A percentile compares a stretch with the other conserved stretches of the same genome.
phyloP scores from a whole-genome alignment of 1,284 basidiomycete species.

The Ceratobasidium sp. region DNA sequence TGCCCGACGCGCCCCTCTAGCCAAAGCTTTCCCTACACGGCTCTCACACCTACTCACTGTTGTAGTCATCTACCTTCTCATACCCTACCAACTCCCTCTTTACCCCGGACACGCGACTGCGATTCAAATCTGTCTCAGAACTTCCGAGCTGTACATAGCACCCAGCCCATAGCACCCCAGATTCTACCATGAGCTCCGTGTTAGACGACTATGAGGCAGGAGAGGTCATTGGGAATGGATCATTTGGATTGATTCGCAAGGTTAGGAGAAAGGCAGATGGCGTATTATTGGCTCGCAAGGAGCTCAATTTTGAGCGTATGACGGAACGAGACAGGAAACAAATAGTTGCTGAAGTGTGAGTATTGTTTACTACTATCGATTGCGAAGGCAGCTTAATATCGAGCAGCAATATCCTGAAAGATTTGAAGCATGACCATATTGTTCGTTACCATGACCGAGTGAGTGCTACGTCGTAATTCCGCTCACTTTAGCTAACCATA shows the following conservation, averaged over 20 bases:
- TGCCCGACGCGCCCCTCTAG: conserved; percentile 9
- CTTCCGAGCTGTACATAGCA: neutral
- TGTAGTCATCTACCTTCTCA: neutral
- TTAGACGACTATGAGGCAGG: conserved; percentile 86
- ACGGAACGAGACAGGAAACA: conserved; percentile 91
- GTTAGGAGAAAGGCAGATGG: conserved; percentile 88
- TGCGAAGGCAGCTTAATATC: neutral
- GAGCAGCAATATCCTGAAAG: conserved; percentile 91
- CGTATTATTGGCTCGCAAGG: conserved; percentile 90
- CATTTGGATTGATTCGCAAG: conserved; percentile 96
- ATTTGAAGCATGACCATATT: conserved; percentile 93
- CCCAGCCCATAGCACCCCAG: neutral
- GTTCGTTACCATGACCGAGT: conserved; percentile 90
- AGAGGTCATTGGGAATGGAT: conserved; percentile 95
- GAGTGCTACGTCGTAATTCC: conserved; percentile 37
- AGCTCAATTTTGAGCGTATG: conserved; percentile 96
- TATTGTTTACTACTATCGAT: conserved; percentile 45
- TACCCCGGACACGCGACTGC: neutral
- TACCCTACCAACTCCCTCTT: neutral
- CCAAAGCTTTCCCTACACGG: neutral
- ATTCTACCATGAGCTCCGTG: conserved; percentile 47
- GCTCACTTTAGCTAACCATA: conserved; percentile 41
- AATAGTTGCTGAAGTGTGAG: conserved; percentile 97
- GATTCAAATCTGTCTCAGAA: neutral
- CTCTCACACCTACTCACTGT: neutral